Percentiles rank a stretch among this genome's conserved stretches.
phyloP scores from a whole-genome alignment of 2,329 filamentous ascomycete species.

The Acarospora socialis region DNA sequence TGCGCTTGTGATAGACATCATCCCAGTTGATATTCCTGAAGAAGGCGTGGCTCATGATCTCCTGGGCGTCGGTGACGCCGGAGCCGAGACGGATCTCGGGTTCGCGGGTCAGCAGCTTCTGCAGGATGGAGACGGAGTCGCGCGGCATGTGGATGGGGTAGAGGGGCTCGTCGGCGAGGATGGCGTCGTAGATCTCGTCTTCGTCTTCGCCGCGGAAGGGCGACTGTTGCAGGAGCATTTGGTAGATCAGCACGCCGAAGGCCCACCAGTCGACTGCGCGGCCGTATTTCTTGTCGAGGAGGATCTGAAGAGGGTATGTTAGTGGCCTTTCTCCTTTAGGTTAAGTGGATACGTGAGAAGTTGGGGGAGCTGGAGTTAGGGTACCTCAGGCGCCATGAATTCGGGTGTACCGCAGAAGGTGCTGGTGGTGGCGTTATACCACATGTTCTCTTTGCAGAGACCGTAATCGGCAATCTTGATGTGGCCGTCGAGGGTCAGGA shows the following conservation, averaged over 20 bases:
- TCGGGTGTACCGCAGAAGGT: conserved; percentile 99
- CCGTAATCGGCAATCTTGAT: conserved; percentile 99
- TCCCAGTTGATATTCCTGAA: conserved; percentile 98
- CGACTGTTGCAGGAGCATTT: conserved; percentile 97
- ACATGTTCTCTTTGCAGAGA: conserved; percentile 99
- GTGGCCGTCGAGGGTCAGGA: conserved; percentile 86
- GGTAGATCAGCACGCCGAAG: conserved; percentile 96
- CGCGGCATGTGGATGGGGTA: conserved; percentile 98
- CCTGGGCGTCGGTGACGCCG: conserved; percentile 91
- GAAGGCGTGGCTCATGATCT: conserved; percentile 98
- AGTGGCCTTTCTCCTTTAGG: not conserved
- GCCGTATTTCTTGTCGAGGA: conserved; percentile 96
- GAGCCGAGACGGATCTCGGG: conserved; percentile 85
- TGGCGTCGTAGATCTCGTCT: conserved; percentile 98
- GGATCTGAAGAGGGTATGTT: conserved; percentile 58
- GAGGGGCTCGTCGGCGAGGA: conserved; percentile 89
- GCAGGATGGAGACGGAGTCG: conserved; percentile 91
- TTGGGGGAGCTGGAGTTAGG: no score
- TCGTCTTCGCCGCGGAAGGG: conserved; percentile 98
- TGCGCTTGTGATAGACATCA: conserved; percentile 90
- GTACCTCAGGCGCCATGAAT: conserved; percentile 96
- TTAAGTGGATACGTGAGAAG: not conserved
- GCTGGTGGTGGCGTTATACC: conserved; percentile 91
- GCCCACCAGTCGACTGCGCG: conserved; percentile 99
- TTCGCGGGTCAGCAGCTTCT: conserved; percentile 91